Conservation (phyloP, 164 flowering plant genomes). For the Annona squamosa region DNA sequence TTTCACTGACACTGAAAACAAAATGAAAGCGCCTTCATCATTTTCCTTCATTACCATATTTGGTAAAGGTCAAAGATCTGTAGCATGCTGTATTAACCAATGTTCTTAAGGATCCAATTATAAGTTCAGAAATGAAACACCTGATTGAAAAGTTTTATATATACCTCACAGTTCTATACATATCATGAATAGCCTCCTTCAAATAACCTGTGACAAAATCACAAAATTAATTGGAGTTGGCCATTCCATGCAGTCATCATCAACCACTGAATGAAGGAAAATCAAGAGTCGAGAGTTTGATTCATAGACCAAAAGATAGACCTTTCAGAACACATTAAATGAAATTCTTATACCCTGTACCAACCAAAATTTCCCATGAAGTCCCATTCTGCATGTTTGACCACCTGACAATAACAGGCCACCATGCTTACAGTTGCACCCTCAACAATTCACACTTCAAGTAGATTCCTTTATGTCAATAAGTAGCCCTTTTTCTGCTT, state of each 20-base stretch:
- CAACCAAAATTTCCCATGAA: no score
- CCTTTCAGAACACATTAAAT: no score
- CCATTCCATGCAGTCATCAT: neutral
- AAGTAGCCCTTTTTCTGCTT: no score
- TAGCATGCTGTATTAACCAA: neutral
- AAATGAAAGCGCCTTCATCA: neutral
- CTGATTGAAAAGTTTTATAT: conserved; percentile 3
- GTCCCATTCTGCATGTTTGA: no score
- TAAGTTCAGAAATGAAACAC: neutral
- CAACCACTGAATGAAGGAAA: neutral
- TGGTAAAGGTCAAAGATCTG: neutral
- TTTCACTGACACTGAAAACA: conserved; percentile 30
- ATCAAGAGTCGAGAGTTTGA: neutral
- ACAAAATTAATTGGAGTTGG: conserved; percentile 1
- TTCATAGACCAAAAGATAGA: no score
- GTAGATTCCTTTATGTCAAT: no score
- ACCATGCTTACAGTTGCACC: no score
- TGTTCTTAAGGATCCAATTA: neutral
- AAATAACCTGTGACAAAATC: conserved; percentile 39
- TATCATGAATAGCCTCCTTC: conserved; percentile 30
- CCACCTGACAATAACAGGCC: no score
- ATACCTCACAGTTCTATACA: conserved; percentile 43
- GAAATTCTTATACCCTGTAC: no score
- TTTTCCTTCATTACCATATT: neutral
- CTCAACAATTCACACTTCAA: no score